Conservation (phyloP, 306 rosid genomes). For the Fagus sylvatica region DNA sequence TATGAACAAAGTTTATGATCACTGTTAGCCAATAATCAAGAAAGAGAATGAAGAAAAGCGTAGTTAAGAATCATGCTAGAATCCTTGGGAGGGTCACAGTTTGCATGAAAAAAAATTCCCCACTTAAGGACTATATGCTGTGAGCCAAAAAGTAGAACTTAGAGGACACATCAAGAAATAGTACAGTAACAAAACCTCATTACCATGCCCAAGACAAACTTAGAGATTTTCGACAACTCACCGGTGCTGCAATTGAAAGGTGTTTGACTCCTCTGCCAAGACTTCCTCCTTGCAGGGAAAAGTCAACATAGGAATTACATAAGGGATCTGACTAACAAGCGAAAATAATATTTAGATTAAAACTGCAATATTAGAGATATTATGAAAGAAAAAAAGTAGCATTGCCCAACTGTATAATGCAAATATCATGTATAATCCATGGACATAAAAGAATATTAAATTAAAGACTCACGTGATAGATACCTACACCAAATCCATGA, state of each 20-base stretch:
- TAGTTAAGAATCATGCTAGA: background rate
- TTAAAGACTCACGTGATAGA: background rate
- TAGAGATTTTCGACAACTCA: constrained; percentile 34
- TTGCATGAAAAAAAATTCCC: background rate
- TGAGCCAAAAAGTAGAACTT: background rate
- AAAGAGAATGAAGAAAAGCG: background rate
- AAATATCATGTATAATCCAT: background rate
- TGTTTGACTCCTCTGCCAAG: constrained; percentile 50
- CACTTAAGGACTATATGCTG: background rate
- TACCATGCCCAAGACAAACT: constrained; percentile 8
- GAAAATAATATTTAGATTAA: background rate
- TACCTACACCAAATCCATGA: background rate
- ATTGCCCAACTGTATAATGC: background rate
- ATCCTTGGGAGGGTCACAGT: background rate
- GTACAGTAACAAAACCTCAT: background rate
- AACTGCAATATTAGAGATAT: constrained; percentile 2
- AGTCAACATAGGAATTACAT: constrained; percentile 15
- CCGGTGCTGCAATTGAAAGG: constrained; percentile 32
- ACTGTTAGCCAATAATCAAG: background rate
- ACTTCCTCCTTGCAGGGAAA: constrained; percentile 28
- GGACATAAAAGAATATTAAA: background rate
- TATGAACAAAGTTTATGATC: background rate
- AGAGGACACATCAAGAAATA: background rate
- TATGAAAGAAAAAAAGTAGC: background rate
- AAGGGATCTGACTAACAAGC: constrained; percentile 5